A percentile compares a stretch with the other conserved stretches of the same genome.
phyloP scores from a whole-genome alignment of 176 grass and related monocot genomes.

The Triticum monococcum region DNA sequence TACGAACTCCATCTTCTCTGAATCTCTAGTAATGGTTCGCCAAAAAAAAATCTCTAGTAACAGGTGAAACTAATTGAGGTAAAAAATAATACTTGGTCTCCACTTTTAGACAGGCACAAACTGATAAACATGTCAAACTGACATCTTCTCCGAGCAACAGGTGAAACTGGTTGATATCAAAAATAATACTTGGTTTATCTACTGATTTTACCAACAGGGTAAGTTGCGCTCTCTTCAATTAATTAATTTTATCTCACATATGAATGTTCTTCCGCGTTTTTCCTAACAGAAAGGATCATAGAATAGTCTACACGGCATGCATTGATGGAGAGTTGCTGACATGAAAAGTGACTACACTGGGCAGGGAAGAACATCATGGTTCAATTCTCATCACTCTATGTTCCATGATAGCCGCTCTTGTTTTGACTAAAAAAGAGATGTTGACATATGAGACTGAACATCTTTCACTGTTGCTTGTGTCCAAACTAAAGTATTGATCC shows the following conservation, averaged over 20 bases:
- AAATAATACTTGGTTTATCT: too few species aligned
- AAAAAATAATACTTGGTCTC: too few species aligned
- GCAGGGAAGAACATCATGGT: not conserved
- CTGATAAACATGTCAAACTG: too few species aligned
- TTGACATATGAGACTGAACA: not conserved
- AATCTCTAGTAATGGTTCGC: not conserved
- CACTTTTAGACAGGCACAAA: too few species aligned
- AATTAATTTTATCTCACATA: not conserved
- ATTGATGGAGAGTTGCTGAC: not conserved
- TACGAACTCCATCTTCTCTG: not conserved
- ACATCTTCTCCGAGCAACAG: too few species aligned
- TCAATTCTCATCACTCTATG: not conserved
- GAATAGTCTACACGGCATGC: not conserved
- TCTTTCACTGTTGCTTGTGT: not conserved
- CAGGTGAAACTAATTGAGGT: too few species aligned
- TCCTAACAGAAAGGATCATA: too few species aligned
- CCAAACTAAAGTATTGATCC: not conserved
- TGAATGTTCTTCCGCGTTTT: not conserved
- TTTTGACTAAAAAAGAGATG: not conserved
- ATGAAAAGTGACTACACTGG: not conserved
- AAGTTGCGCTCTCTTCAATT: not conserved
- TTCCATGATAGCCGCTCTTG: not conserved
- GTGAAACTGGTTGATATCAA: not conserved
- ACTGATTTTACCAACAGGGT: too few species aligned
- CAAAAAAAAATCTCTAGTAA: too few species aligned